These are phyloP conservation scores for Penicillium soppii DNA, from an alignment of 495 filamentous ascomycete genomes.

Conservation along the genomic window DNA sequence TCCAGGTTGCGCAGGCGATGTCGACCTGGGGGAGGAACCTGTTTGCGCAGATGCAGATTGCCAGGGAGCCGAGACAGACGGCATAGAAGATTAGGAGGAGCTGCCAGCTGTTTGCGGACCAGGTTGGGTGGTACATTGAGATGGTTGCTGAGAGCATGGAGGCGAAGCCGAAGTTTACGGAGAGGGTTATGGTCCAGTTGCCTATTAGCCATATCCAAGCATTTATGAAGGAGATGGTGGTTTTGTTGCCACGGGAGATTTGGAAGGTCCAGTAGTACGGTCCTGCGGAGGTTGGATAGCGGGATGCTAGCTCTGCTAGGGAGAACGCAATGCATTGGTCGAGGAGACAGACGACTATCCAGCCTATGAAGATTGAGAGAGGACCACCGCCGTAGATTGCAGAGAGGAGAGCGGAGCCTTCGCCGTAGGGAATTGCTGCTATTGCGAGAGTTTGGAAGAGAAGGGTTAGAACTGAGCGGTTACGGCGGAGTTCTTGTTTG, in stretches of 20 bases:
- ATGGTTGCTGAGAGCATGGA: conserved; percentile 58
- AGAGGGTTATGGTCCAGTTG: conserved; percentile 68
- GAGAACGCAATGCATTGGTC: conserved; percentile 43
- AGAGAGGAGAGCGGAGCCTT: conserved; percentile 43
- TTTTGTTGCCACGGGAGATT: conserved; percentile 26
- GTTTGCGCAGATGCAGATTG: conserved; percentile 58
- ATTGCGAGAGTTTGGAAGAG: conserved; percentile 40
- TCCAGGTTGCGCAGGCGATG: conserved; percentile 43
- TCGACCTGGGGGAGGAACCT: conserved; percentile 56
- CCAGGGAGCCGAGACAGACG: conserved; percentile 52
- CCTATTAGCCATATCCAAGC: conserved; percentile 68
- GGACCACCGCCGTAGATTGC: conserved; percentile 45
- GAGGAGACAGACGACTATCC: conserved; percentile 39
- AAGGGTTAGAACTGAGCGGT: conserved; percentile 36
- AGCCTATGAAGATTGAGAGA: conserved; percentile 43
- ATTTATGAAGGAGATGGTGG: conserved; percentile 60
- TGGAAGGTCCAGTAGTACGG: conserved; percentile 54
- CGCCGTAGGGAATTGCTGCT: conserved; percentile 47
- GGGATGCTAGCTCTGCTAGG: conserved; percentile 47
- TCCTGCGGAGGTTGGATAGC: conserved; percentile 51
- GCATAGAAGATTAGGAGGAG: conserved; percentile 60
- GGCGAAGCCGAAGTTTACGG: conserved; percentile 66
- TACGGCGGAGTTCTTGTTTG: conserved; percentile 37
- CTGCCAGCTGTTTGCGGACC: conserved; percentile 55
- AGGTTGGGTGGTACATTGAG: conserved; percentile 55